Base-by-base conservation (phyloP, 805 yeast genomes). In the Cyberlindnera mycetangii region DNA sequence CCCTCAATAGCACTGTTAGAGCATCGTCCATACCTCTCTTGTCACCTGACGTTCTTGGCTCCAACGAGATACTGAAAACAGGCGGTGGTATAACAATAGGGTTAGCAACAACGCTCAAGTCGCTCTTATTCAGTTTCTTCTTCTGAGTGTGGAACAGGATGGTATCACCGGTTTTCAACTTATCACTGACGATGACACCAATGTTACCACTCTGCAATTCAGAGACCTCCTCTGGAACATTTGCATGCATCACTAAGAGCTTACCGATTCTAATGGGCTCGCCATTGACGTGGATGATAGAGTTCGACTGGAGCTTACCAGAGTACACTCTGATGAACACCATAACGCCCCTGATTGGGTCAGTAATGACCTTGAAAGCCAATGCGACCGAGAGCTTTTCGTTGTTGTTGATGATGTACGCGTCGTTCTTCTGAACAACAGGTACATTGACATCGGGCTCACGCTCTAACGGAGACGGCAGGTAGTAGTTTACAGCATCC, bases 1-100 rank as follows among this genome's bases (percentile, higher is more conserved):
- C 98, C 42, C 85, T 73, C n/a, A 86, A 63, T 33, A 93, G 64
- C 1, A 78, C 68, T 9, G 70, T 69, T 37, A 93, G 70, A 3
- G 95, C 83, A 6, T 78, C 74, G 36, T 86, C 85, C 80, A 92
- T 73, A 35, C 79, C 71, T 33, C 89, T 70, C 48, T 75, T 79
- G 55, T 90, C 97, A 3, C 96, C 90, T 2, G 88, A 77, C 0
- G 96, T 81, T 37, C 70, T 68, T 0, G 99, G 98, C 50, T 87
- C 93, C 24, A 92, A 73, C 0, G 89, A 75, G 2, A 92, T 81
- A 49, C 89, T 84, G 64, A 92, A 93, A 6, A 93, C 93, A 0
- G 98, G 95, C 1, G 96, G 96, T 1, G 99, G 99, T 1, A 87
- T 76, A 0, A 67, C 74, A 30, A 92, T 92, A 0, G 97, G 95